Evolutionary conservation across 805 yeast species (phyloP).

Genomic region (Zygosaccharomyces rouxii): DNA sequence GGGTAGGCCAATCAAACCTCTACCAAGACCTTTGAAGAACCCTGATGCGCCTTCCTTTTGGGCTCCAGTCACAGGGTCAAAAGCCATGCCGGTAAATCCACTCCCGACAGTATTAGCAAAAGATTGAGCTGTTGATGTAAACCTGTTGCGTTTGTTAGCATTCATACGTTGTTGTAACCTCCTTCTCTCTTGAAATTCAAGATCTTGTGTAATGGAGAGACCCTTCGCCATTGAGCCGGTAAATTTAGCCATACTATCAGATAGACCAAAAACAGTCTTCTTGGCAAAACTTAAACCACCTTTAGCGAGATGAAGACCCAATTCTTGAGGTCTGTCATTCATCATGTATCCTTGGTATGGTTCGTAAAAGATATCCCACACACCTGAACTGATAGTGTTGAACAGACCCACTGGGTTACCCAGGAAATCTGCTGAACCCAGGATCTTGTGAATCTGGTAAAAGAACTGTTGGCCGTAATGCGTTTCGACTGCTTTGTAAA

Average conservation of each 20-base stretch:
- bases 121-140: constrained; percentile 83
- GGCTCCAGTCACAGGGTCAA: constrained; percentile 89
- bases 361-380: constrained; percentile 92
- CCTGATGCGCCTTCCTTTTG: constrained; percentile 86
- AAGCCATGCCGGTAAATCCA: constrained; percentile 86
- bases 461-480: constrained; percentile 92
- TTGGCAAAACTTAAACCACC: constrained; percentile 93
- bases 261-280: constrained; percentile 89
- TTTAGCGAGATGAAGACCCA: constrained; percentile 92
- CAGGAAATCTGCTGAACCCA: constrained; percentile 93
- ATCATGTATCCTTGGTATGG: constrained; percentile 94
- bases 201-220: constrained; percentile 81
- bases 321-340: constrained; percentile 92
- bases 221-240: constrained; percentile 96
- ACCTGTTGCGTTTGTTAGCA: constrained; percentile 77
- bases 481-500: constrained; percentile 64
- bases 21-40: constrained; percentile 88
- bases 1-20: constrained; percentile 92
- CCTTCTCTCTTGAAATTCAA: constrained; percentile 76
- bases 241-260: constrained; percentile 88
- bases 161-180: constrained; percentile 70
- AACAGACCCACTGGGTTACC: constrained; percentile 98
- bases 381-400: constrained; percentile 90
- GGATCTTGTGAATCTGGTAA: constrained; percentile 83
- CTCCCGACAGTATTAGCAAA: constrained; percentile 81